Conservation (phyloP, 139 green algal genomes). For the Pseudopediastrum boryanum region DNA sequence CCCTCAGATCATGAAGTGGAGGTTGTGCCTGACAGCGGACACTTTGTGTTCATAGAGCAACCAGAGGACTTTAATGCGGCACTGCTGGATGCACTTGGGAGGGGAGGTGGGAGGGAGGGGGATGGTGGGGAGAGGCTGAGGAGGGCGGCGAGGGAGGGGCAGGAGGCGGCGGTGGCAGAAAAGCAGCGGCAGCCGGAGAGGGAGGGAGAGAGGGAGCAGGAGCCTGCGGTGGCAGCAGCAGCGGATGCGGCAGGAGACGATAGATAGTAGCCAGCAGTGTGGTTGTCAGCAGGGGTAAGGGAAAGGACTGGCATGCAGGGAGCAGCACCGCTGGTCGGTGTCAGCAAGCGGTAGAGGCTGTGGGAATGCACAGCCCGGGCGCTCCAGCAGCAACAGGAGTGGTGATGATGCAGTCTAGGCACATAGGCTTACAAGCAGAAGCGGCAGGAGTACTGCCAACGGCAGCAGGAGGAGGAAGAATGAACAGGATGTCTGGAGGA, state of each 20-base stretch:
- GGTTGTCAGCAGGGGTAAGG: not conserved
- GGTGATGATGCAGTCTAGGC: not conserved
- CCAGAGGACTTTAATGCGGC: constrained; percentile 31
- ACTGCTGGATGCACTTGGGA: not conserved
- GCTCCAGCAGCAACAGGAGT: not conserved
- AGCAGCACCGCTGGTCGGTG: too few species aligned
- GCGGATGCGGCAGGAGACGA: not conserved
- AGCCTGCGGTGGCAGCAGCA: not conserved
- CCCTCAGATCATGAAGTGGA: constrained; percentile 24
- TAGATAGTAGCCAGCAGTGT: too few species aligned
- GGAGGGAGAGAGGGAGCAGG: not conserved
- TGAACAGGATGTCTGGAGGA: not conserved
- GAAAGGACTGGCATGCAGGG: not conserved
- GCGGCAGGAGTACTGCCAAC: too few species aligned
- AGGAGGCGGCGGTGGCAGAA: not conserved
- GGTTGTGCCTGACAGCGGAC: constrained; percentile 18
- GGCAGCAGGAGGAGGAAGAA: too few species aligned
- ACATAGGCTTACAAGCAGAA: not conserved
- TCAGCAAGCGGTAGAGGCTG: too few species aligned
- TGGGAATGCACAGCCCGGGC: not conserved
- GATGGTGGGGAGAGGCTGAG: not conserved
- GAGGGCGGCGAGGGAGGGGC: constrained; percentile 3
- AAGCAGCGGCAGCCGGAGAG: not conserved
- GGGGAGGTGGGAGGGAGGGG: constrained; percentile 2
- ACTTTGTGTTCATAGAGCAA: constrained; percentile 31